Base-by-base conservation (phyloP, 1,284 basidiomycete genomes). In the Ceratobasidium papillatum region DNA sequence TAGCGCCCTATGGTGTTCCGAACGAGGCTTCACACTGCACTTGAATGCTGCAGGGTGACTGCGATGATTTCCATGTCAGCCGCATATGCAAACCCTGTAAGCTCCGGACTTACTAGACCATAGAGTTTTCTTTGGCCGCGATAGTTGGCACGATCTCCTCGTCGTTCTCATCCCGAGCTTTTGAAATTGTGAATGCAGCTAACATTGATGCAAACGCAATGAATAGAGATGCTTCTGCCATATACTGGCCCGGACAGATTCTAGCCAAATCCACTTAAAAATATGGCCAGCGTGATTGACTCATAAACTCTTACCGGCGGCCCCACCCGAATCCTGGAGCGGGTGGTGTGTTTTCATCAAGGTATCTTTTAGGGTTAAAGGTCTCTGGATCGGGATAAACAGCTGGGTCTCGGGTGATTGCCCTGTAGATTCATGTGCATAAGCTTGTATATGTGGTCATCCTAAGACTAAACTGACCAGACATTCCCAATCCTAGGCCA, bases 1-100 rank as follows among this genome's bases (percentile, higher is more conserved):
- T 4, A 68, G 34, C 2, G 32, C 32, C 19, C 22, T 38, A 30
- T 77, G 66, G 43, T 69, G 75, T 5, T 43, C 56, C 36, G 75
- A 72, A 51, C 76, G 76, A 47, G 76, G 76, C 19, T 66, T 61
- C 41, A 77, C 75, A n/a, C 51, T 56, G 54, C 76, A 77, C 51
- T 76, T 63, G 75, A 77, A 77, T 9, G 76, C 64, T 22, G 61
- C 76, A 58, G 25, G 76, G 41, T 69, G 66, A 25, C 66, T 69
- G 34, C 17, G 45, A 19, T 19, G 5, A 17, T 3, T 14, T 58
- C n/a, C 25, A 36, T 12, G 14, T 58, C 12, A 58, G 54, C 54
- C 32, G 34, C 51, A 17, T 52, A 32, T 14, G 12, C n/a, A 4
- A 8, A 52, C 27, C 27, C 4, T 17, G 19, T 30, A 32, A 3